Evolutionary conservation across 2,329 filamentous ascomycete genomes (phyloP).

Genomic region (Purpureocillium lavendulum): DNA sequence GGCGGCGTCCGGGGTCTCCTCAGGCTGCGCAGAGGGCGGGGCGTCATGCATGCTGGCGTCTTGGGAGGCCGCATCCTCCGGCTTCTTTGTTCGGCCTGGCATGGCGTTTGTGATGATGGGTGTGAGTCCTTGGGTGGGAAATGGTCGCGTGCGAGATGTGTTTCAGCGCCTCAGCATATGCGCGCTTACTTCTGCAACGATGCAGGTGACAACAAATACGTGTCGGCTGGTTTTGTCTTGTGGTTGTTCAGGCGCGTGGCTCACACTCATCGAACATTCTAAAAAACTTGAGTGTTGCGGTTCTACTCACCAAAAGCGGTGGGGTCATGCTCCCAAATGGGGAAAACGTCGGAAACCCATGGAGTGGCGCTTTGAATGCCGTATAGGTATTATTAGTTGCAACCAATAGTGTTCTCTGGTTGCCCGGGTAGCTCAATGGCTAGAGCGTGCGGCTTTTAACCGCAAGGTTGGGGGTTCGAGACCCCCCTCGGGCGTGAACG

Average conservation of each 20-base stretch:
- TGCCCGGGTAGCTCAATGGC: slow-evolving; percentile 24
- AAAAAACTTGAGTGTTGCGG: neutral
- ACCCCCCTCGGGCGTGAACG: slow-evolving; percentile 16
- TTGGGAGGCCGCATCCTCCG: slow-evolving; percentile 19
- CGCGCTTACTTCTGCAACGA: no score
- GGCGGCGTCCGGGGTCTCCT: slow-evolving; percentile 24
- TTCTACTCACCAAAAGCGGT: no score
- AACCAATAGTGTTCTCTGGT: neutral
- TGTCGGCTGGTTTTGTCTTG: no score
- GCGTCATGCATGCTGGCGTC: slow-evolving; percentile 38
- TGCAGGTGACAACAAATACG: no score
- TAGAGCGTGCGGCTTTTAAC: slow-evolving; percentile 25
- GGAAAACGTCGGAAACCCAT: no score
- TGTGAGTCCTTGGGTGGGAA: no score
- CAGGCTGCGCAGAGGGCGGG: slow-evolving; percentile 27
- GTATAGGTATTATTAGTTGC: neutral
- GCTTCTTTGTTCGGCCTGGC: slow-evolving; percentile 30
- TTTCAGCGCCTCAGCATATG: no score
- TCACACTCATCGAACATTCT: neutral
- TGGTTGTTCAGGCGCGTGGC: no score
- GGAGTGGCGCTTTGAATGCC: no score
- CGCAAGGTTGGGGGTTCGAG: slow-evolving; percentile 24
- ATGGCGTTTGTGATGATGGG: slow-evolving; percentile 16
- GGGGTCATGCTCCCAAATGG: no score
- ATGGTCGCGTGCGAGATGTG: no score